Conservation (phyloP, 2,329 filamentous ascomycete species). For the Trichophyton verrucosum region DNA sequence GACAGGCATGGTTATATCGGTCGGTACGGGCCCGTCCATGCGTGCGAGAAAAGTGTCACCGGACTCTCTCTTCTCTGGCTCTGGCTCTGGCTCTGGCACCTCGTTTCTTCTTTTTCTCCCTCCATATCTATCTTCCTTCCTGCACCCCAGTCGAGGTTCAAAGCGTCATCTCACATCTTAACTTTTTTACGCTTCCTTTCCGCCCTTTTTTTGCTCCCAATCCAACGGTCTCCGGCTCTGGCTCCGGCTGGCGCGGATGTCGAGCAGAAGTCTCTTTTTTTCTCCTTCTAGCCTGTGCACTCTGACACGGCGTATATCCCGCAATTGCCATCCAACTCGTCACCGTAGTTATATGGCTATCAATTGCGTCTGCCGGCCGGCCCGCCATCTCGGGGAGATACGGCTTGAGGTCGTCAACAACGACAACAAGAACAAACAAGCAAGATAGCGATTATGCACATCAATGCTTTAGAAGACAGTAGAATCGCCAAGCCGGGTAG, state of each 20-base stretch:
- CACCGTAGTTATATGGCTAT: no score
- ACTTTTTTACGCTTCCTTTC: no score
- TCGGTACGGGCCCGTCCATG: no score
- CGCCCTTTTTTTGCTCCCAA: no score
- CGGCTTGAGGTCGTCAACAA: neutral
- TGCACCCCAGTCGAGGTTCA: neutral
- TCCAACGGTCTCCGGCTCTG: neutral
- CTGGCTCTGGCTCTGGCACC: no score
- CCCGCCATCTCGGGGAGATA: neutral
- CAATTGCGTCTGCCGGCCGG: neutral
- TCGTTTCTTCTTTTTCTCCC: no score
- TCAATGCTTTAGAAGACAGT: neutral
- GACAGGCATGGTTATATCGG: no score
- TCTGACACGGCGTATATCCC: neutral
- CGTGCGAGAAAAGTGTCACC: no score
- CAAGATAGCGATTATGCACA: neutral
- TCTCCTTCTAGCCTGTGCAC: no score
- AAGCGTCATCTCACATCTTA: neutral
- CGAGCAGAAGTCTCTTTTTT: neutral
- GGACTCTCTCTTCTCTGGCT: no score
- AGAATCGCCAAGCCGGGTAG: slow-evolving; percentile 2
- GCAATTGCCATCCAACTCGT: neutral
- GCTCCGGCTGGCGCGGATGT: neutral
- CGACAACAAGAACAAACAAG: no score
- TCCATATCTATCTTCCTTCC: no score